Conservation (phyloP, 805 yeast species). For the Myxozyma melibiosi region DNA sequence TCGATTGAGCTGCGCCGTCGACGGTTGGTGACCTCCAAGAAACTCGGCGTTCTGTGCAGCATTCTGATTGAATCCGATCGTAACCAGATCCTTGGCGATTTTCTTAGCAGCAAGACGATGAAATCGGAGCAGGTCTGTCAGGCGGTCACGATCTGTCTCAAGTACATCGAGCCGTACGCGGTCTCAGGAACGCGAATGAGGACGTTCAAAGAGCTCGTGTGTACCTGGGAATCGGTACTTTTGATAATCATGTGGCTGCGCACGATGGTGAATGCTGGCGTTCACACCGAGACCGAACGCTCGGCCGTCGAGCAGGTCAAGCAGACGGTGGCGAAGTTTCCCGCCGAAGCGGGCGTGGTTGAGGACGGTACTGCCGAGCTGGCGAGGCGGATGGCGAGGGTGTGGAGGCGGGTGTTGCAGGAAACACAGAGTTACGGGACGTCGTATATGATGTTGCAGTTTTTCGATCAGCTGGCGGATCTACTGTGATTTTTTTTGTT, state of each 20-base stretch:
- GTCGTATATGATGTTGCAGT: not conserved
- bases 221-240: conserved; percentile 13
- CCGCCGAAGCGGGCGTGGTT: not conserved
- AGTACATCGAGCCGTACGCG: conserved; percentile 7
- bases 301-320: no score
- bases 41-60: conserved; percentile 4
- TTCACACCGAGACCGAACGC: no score
- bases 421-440: not conserved
- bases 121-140: not conserved
- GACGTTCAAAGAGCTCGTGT: conserved; percentile 4
- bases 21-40: not conserved
- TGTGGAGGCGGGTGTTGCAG: not conserved
- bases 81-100: not conserved
- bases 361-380: not conserved
- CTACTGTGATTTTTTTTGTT: not conserved
- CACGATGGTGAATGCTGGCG: conserved; percentile 8
- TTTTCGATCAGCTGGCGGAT: not conserved
- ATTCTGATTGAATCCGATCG: conserved; percentile 3
- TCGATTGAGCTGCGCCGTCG: conserved; percentile 8
- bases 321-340: not conserved
- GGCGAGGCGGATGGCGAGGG: not conserved
- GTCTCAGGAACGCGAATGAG: not conserved
- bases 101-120: not conserved
- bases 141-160: not conserved
- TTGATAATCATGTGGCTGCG: conserved; percentile 5